Conservation (phyloP, 1,284 basidiomycete species). For the Cryptococcus hybrid region DNA sequence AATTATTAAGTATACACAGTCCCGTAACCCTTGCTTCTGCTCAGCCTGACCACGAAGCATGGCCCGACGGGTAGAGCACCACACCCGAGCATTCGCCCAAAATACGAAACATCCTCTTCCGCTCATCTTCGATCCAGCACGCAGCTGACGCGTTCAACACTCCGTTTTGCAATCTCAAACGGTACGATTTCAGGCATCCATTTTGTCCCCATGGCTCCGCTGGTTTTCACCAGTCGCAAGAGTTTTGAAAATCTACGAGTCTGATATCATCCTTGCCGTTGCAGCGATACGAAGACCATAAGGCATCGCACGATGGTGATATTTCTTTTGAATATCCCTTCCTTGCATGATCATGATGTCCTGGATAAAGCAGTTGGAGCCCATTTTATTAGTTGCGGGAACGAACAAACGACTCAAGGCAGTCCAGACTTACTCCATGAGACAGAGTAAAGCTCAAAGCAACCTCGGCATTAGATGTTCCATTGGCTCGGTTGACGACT, state of each 20-base stretch:
- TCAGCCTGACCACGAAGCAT: too few relatives aligned
- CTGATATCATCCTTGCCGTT: slow-evolving; percentile 27
- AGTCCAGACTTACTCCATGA: slow-evolving; percentile 30
- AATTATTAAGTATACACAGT: too few relatives aligned
- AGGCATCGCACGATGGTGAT: slow-evolving; percentile 38
- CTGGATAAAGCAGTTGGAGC: slow-evolving; percentile 8
- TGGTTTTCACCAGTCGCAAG: too few relatives aligned
- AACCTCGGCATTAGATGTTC: neutral
- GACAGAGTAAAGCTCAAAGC: slow-evolving; percentile 25
- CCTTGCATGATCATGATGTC: slow-evolving; percentile 45
- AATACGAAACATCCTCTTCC: too few relatives aligned
- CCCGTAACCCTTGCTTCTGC: too few relatives aligned
- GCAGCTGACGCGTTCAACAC: too few relatives aligned
- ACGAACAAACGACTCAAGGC: neutral
- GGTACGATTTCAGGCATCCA: too few relatives aligned
- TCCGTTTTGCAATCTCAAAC: too few relatives aligned
- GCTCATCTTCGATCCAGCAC: too few relatives aligned
- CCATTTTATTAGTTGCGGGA: neutral
- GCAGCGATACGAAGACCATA: slow-evolving; percentile 36
- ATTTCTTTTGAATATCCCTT: slow-evolving; percentile 30
- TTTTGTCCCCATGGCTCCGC: too few relatives aligned
- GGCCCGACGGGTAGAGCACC: too few relatives aligned
- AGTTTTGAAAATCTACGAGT: neutral
- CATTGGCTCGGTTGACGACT: slow-evolving; percentile 1
- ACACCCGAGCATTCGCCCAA: too few relatives aligned